Conservation (phyloP, 148 eudicot species). For the Heliamphora exappendiculata region DNA sequence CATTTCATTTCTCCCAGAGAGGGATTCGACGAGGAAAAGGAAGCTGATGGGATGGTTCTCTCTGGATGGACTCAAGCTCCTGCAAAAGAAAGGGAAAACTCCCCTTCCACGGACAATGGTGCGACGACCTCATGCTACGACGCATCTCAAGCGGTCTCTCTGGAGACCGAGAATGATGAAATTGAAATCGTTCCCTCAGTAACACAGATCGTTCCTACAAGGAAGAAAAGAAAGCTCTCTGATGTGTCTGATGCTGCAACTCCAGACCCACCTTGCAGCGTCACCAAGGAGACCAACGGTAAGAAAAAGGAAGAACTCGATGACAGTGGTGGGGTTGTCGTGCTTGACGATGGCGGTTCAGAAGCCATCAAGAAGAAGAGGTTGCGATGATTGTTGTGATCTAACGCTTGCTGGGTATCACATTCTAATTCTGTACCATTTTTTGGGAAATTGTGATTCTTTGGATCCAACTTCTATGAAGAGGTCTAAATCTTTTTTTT, state of each 20-base stretch:
- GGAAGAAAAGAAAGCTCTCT: constrained; percentile 67
- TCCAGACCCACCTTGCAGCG: constrained; percentile 15
- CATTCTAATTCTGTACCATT: constrained; percentile 26
- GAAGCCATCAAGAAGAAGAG: constrained; percentile 43
- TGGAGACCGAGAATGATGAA: constrained; percentile 30
- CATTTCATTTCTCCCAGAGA: constrained; percentile 41
- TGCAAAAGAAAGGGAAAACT: constrained; percentile 36
- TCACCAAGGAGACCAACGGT: constrained; percentile 18
- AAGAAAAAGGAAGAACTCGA: constrained; percentile 39
- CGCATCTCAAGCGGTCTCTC: constrained; percentile 21
- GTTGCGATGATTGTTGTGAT: constrained; percentile 22
- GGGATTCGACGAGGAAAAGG: constrained; percentile 94
- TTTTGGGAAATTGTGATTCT: constrained; percentile 27
- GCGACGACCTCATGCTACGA: constrained; percentile 49
- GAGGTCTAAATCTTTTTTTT: background rate
- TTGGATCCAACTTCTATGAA: constrained; percentile 17
- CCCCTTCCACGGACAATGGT: constrained; percentile 38
- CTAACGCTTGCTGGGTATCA: constrained; percentile 1
- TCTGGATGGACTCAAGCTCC: constrained; percentile 69
- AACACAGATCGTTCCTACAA: constrained; percentile 4
- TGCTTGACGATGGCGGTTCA: constrained; percentile 46
- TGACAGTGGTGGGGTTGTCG: constrained; percentile 39
- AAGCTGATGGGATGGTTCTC: constrained; percentile 95
- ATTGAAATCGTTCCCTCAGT: constrained; percentile 19
- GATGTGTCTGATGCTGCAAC: constrained; percentile 27